Conservation (phyloP, 1,139 yeast genomes). For the Pichia norvegensis region DNA sequence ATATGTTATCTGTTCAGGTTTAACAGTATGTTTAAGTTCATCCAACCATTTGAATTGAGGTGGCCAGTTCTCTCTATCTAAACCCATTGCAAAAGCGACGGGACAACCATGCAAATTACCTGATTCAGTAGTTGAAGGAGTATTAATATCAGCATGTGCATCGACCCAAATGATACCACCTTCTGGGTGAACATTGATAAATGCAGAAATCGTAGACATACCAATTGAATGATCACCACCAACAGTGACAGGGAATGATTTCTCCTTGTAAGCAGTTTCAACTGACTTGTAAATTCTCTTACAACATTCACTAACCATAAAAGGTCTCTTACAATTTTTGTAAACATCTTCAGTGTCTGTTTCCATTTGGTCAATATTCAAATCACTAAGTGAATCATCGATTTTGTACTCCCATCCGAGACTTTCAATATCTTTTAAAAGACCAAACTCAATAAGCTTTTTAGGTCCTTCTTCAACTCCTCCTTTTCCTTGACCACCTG, state of each 20-base stretch:
- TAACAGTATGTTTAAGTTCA: constrained; percentile 34
- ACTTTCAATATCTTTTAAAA: constrained; percentile 49
- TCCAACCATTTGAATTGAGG: constrained; percentile 69
- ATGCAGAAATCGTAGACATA: constrained; percentile 85
- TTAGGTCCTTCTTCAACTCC: constrained; percentile 96
- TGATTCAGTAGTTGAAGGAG: constrained; percentile 76
- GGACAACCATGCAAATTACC: constrained; percentile 98
- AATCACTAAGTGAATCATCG: constrained; percentile 48
- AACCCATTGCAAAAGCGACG: constrained; percentile 79
- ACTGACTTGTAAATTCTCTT: constrained; percentile 58
- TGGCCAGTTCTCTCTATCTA: constrained; percentile 56
- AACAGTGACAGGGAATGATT: constrained; percentile 67
- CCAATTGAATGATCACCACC: constrained; percentile 99
- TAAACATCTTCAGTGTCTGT: constrained; percentile 39
- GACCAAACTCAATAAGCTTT: constrained; percentile 64
- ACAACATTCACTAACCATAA: constrained; percentile 69
- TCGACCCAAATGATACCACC: constrained; percentile 94
- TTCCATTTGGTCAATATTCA: constrained; percentile 37
- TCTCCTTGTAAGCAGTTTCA: constrained; percentile 38
- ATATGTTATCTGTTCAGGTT: constrained; percentile 71
- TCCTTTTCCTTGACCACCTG: constrained; percentile 93
- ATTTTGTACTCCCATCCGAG: constrained; percentile 68
- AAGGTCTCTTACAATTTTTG: constrained; percentile 64
- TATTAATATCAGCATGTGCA: constrained; percentile 96
- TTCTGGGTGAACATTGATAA: constrained; percentile 70